These are phyloP conservation scores for Metarhizium humberi DNA, from an alignment of 2,329 filamentous ascomycete species.

Conservation along the genomic window DNA sequence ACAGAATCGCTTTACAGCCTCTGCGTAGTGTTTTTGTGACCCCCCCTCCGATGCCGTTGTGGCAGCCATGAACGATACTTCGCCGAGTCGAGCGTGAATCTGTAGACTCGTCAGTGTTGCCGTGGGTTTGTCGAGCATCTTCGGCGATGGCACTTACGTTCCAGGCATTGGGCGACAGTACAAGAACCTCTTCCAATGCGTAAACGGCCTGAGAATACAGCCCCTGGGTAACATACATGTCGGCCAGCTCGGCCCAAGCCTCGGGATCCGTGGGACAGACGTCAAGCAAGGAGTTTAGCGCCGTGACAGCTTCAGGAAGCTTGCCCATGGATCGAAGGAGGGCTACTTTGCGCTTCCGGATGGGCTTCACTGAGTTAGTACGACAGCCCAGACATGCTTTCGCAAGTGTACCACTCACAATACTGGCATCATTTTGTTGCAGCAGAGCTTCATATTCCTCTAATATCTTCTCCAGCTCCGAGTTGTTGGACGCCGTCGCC, in stretches of 20 bases:
- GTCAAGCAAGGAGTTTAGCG: constrained; percentile 67
- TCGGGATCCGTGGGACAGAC: constrained; percentile 84
- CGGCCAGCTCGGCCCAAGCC: constrained; percentile 84
- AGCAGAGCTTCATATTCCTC: constrained; percentile 71
- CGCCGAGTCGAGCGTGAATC: constrained; percentile 81
- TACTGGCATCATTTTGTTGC: constrained; percentile 64
- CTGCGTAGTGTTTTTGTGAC: constrained; percentile 48
- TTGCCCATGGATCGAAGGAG: constrained; percentile 67
- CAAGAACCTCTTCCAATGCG: constrained; percentile 80
- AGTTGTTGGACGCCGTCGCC: constrained; percentile 59
- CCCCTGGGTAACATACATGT: constrained; percentile 74
- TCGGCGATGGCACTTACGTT: constrained; percentile 52
- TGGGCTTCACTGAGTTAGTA: constrained; percentile 46
- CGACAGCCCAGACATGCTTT: constrained; percentile 3
- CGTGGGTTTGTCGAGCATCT: not conserved
- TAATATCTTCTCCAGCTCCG: constrained; percentile 59
- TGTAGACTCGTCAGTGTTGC: constrained; percentile 27
- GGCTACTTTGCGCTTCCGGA: constrained; percentile 76
- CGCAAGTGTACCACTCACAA: constrained; percentile 42
- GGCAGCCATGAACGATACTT: constrained; percentile 66
- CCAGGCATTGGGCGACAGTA: constrained; percentile 87
- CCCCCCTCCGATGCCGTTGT: constrained; percentile 31
- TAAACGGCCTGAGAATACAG: constrained; percentile 77
- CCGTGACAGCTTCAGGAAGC: constrained; percentile 61
- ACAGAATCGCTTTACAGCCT: constrained; percentile 76